Evolutionary conservation across 192 early-diverging fungal genomes (phyloP).

Genomic region (Helicostylum pulchrum): DNA sequence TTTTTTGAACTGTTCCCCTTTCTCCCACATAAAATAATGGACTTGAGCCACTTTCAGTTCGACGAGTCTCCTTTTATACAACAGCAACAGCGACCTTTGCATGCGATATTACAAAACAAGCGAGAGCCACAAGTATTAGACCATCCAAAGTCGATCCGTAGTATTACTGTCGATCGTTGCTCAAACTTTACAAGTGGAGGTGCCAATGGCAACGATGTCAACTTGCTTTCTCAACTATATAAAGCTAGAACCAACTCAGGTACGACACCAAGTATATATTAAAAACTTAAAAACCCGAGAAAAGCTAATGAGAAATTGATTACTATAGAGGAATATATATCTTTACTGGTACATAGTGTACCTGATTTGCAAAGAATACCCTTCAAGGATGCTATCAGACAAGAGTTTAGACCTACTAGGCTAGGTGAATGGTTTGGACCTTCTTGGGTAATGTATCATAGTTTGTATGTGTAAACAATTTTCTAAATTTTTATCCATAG

Average conservation of each 20-base stretch:
- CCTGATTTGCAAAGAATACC: conserved; percentile 66
- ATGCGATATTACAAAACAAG: not conserved
- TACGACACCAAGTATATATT: not conserved
- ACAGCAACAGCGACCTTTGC: not conserved
- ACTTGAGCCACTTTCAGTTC: too few species aligned
- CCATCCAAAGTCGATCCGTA: conserved; percentile 48
- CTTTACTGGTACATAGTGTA: conserved; percentile 62
- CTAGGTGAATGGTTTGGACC: conserved; percentile 82
- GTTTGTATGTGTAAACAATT: too few species aligned
- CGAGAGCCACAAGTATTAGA: conserved; percentile 14
- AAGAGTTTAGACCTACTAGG: conserved; percentile 61
- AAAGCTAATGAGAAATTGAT: not conserved
- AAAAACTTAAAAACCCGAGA: conserved; percentile 26
- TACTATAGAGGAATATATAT: conserved; percentile 46
- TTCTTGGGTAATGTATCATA: conserved; percentile 57
- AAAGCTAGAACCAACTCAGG: conserved; percentile 35
- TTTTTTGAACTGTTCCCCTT: too few species aligned
- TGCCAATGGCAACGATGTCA: conserved; percentile 69
- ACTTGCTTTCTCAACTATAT: conserved; percentile 52
- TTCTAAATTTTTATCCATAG: conserved; percentile 26
- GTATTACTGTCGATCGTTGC: conserved; percentile 73
- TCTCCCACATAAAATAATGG: too few species aligned
- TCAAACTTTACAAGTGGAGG: conserved; percentile 65
- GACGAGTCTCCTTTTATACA: not conserved
- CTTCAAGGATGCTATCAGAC: conserved; percentile 72